Evolutionary conservation across 2,329 filamentous ascomycete genomes (phyloP).

Genomic region (Xylariaceae sp.): DNA sequence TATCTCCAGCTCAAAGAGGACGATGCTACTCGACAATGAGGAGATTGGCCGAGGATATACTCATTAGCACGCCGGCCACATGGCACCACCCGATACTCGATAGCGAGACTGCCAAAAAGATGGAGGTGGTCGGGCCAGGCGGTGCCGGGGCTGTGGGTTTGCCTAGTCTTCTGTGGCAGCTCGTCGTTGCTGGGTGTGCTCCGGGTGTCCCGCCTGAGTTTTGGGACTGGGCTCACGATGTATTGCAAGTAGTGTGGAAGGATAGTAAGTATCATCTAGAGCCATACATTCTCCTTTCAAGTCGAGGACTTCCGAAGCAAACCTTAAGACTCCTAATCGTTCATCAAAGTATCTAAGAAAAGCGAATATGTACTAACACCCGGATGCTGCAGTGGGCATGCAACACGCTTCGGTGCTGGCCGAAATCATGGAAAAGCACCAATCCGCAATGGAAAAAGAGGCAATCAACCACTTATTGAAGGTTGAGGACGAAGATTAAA

Average conservation of each 20-base stretch:
- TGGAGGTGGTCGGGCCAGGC: conserved; percentile 42
- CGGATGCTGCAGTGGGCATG: conserved; percentile 45
- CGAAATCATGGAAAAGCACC: conserved; percentile 43
- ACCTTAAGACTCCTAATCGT: background rate
- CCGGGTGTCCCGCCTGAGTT: conserved; percentile 47
- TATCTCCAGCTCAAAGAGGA: conserved; percentile 36
- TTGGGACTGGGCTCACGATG: conserved; percentile 48
- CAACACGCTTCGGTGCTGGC: conserved; percentile 50
- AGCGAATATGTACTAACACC: background rate
- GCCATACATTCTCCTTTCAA: background rate
- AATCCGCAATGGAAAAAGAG: conserved; percentile 26
- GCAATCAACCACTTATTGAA: conserved; percentile 21
- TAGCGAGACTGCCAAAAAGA: conserved; percentile 39
- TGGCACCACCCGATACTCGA: conserved; percentile 54
- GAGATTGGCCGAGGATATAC: conserved; percentile 46
- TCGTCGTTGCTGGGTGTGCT: conserved; percentile 51
- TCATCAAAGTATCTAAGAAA: background rate
- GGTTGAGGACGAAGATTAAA: conserved; percentile 22
- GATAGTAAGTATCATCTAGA: conserved; percentile 31
- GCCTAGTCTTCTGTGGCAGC: conserved; percentile 52
- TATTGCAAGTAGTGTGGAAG: conserved; percentile 53
- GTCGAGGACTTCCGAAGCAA: background rate
- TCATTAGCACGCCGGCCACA: conserved; percentile 52
- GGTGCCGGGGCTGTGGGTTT: conserved; percentile 53
- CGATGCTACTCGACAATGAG: conserved; percentile 40